Percentiles rank a stretch among this genome's conserved stretches.
Evolutionary conservation across 2,329 filamentous ascomycete genomes (phyloP).

Genomic region (Biscogniauxia marginata): DNA sequence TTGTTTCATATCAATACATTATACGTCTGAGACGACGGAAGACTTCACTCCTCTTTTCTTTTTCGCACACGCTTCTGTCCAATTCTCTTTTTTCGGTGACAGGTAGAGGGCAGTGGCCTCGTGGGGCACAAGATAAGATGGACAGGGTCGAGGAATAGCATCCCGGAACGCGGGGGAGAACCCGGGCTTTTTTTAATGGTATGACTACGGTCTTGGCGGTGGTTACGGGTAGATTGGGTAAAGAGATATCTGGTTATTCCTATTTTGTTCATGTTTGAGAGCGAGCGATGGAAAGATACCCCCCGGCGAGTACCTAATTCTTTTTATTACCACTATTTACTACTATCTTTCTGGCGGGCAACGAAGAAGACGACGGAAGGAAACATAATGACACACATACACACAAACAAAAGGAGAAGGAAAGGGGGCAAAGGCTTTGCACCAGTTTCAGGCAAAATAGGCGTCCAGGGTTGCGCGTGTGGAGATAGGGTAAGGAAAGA

Average conservation of each 20-base stretch:
- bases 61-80: background rate
- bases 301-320: constrained; percentile 7
- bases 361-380: constrained; percentile 12
- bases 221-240: constrained; percentile 23
- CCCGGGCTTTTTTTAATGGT: constrained; percentile 11
- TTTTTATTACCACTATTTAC: background rate
- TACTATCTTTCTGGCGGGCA: background rate
- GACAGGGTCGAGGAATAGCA: constrained; percentile 2
- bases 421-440: constrained; percentile 2
- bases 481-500: constrained; percentile 2
- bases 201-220: constrained; percentile 20
- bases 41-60: constrained; percentile 16
- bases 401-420: constrained; percentile 8
- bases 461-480: constrained; percentile 8
- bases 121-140: constrained; percentile 5
- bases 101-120: background rate
- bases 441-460: constrained; percentile 19
- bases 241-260: constrained; percentile 10
- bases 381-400: constrained; percentile 12
- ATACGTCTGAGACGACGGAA: constrained; percentile 23
- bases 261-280: constrained; percentile 13
- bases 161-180: background rate
- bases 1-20: constrained; percentile 25
- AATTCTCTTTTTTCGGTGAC: constrained; percentile 15
- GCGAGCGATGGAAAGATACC: constrained; percentile 27